Evolutionary conservation across 2,329 filamentous ascomycete genomes (phyloP).

Genomic region (Cordyceps fumosorosea): DNA sequence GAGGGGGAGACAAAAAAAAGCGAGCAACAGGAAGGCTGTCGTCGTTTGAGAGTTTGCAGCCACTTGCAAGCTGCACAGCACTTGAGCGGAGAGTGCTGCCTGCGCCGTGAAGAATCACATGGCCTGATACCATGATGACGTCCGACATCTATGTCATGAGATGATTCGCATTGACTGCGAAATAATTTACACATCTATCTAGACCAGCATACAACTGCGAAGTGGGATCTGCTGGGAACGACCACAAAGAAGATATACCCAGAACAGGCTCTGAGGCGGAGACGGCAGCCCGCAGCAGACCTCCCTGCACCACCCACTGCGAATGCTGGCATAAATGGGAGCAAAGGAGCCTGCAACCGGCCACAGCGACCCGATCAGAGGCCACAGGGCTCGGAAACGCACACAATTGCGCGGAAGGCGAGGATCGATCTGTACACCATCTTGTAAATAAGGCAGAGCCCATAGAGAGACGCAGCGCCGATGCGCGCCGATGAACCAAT

Average conservation of each 20-base stretch:
- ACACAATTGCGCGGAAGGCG: conserved; percentile 1
- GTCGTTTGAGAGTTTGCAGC: too few relatives aligned
- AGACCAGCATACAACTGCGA: neutral
- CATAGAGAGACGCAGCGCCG: neutral
- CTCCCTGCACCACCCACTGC: neutral
- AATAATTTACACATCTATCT: neutral
- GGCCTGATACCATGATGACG: too few relatives aligned
- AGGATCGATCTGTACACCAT: neutral
- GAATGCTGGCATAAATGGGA: neutral
- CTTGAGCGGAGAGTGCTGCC: neutral
- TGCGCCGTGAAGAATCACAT: neutral
- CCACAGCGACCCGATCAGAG: neutral
- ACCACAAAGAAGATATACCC: neutral
- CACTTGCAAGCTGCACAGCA: neutral
- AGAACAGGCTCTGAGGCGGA: neutral
- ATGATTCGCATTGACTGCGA: neutral
- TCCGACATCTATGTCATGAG: neutral
- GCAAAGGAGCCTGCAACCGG: neutral
- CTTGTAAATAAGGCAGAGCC: conserved; percentile 3
- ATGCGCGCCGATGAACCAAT: neutral
- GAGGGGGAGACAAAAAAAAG: neutral
- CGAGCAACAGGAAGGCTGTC: too few relatives aligned
- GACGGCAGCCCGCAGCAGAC: neutral
- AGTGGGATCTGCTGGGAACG: neutral
- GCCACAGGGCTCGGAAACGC: neutral